A percentile compares a stretch with the other conserved stretches of the same genome.
These are phyloP conservation scores for Fusarium cyanostomum DNA, from an alignment of 2,329 filamentous ascomycete species.

Conservation along the genomic window DNA sequence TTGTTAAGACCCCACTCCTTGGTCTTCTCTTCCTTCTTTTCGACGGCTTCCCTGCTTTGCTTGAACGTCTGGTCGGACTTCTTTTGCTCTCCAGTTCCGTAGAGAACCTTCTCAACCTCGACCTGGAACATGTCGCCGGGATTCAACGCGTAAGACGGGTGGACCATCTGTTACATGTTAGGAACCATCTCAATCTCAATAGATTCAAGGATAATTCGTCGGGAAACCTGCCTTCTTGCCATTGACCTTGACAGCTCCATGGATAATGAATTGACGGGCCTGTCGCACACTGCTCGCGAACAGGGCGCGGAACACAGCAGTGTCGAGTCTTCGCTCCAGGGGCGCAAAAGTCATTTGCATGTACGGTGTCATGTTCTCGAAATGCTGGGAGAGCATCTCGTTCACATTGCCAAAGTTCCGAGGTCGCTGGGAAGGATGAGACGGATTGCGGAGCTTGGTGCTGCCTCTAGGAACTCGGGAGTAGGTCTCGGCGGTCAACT, in stretches of 20 bases:
- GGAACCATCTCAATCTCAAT: background rate
- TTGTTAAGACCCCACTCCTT: conserved; percentile 35
- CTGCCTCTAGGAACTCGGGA: conserved; percentile 44
- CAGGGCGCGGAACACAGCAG: conserved; percentile 91
- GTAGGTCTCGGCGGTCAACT: conserved; percentile 48
- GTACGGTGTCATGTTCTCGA: conserved; percentile 74
- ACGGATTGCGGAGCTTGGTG: conserved; percentile 21
- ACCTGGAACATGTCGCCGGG: conserved; percentile 99
- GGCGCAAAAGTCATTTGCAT: conserved; percentile 97
- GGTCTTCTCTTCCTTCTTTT: conserved; percentile 42
- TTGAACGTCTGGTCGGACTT: conserved; percentile 44
- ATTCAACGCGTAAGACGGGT: conserved; percentile 93
- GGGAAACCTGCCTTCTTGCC: conserved; percentile 82
- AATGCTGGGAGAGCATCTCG: conserved; percentile 46
- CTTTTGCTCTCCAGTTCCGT: conserved; percentile 82
- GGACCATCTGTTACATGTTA: conserved; percentile 73
- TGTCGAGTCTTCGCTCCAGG: conserved; percentile 88
- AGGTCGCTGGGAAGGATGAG: conserved; percentile 37
- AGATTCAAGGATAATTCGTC: background rate
- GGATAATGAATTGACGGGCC: conserved; percentile 92
- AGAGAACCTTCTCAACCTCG: conserved; percentile 86
- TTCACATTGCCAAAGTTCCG: conserved; percentile 47
- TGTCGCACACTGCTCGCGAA: conserved; percentile 95
- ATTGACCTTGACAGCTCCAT: conserved; percentile 94
- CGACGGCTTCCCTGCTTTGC: conserved; percentile 41